phyloP scores from a whole-genome alignment of 1,284 basidiomycete genomes.

The Coniferiporia sulphurascens region DNA sequence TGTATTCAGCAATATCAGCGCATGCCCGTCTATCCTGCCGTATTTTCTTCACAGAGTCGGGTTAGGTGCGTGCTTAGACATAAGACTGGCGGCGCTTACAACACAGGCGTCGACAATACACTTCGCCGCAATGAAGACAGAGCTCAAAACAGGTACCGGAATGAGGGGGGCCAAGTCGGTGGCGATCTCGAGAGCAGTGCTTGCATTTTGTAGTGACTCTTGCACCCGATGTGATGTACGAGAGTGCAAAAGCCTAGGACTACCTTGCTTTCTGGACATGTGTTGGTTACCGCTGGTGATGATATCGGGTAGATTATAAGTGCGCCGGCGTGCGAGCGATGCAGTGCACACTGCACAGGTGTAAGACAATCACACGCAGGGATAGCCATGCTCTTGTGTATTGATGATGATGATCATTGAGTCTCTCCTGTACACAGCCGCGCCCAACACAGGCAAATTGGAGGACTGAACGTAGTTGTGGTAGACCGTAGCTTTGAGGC shows the following conservation, averaged over 20 bases:
- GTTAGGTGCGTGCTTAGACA: not conserved
- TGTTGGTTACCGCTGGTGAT: not conserved
- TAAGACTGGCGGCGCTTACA: not conserved
- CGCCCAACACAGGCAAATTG: too few species aligned
- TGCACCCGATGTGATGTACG: not conserved
- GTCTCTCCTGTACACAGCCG: too few species aligned
- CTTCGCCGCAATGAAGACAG: slow-evolving; percentile 5
- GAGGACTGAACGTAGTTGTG: too few species aligned
- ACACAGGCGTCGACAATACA: slow-evolving; percentile 3
- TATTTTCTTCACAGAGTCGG: slow-evolving; percentile 1
- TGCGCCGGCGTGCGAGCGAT: not conserved
- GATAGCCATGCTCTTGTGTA: too few species aligned
- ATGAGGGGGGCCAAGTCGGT: slow-evolving; percentile 1
- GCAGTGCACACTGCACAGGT: not conserved
- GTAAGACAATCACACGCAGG: too few species aligned
- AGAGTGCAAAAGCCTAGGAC: not conserved
- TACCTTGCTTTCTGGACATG: not conserved
- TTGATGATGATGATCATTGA: too few species aligned
- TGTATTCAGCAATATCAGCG: slow-evolving; percentile 9
- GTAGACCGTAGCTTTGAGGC: too few species aligned
- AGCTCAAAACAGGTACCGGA: slow-evolving; percentile 1
- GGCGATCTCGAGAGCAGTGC: not conserved
- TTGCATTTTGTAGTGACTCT: slow-evolving; percentile 9
- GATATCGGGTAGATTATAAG: not conserved
- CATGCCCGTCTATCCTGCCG: not conserved